Evolutionary conservation across 208 protist species (phyloP), one percentile per base, ranked within the genome.

Genomic region (Crithidia acanthocephali): DNA sequence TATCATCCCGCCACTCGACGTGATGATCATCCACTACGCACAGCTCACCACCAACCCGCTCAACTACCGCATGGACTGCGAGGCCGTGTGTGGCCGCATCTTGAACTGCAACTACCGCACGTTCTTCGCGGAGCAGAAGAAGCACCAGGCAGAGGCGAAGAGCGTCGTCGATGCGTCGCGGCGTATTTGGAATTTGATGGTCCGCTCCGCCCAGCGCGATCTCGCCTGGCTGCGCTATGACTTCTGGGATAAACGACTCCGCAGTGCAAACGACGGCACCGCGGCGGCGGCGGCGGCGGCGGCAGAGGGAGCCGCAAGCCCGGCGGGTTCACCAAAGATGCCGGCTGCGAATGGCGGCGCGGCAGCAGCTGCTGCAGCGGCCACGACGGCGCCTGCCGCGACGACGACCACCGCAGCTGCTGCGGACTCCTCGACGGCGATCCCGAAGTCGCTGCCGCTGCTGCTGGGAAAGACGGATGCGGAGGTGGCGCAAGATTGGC

Each of bases 141-240:
- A 79, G 40, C 63, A 83, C 50, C 80, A 76, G 27, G 62, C 74
- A 5, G 72, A 79, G 61, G 85, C 88, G 45, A 87, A 86, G 60
- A 84, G 90, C 20, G 80, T 85, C 23, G 66, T 94, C 28, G 76
- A 74, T 16, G 79, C 76, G 51, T 94, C 88, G 44, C 83, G 75
- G 16, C 84, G 84, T 32, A 88, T 96, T 22, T 96, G 91, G 88
- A 94, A 96, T 56, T 72, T 93, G 70, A 96, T 96, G 88, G 87
- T 92, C 47, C 88, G 85, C 55, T 91, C 88, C 15, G 76, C 85
- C 25, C 88, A 94, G 69, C 73, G 72, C 30, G 84, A 94, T 44
- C 61, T 94, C n/a, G 30, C 66, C 45, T 96, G 91, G 91, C 78
- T 96, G 55, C 84, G 83, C 11, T 96, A 96, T 74, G 88, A 96